phyloP scores from a whole-genome alignment of 2,329 filamentous ascomycete genomes.

The Sporothrix pallida region DNA sequence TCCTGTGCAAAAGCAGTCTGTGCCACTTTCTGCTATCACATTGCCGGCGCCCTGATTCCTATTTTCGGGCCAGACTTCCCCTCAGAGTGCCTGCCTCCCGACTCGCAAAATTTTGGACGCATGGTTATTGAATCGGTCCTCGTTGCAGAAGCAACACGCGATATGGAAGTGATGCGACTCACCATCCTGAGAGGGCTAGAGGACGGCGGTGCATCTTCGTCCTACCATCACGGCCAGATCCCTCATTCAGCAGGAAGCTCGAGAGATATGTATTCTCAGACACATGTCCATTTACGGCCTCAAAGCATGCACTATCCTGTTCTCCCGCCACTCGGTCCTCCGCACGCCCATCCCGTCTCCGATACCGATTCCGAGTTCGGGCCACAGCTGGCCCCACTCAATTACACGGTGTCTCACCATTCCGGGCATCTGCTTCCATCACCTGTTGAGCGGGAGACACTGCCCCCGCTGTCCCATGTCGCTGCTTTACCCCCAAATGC shows the following conservation, averaged over 20 bases:
- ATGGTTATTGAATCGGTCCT: constrained; percentile 69
- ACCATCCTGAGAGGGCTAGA: constrained; percentile 27
- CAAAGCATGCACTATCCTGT: background rate
- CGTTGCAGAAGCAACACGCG: constrained; percentile 57
- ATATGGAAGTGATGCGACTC: constrained; percentile 53
- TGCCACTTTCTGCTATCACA: constrained; percentile 84
- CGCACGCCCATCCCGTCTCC: background rate
- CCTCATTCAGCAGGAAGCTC: background rate
- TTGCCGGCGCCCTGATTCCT: constrained; percentile 84
- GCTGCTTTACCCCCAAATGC: constrained; percentile 9
- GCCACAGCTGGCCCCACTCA: constrained; percentile 22
- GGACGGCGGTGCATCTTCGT: background rate
- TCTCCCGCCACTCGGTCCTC: background rate
- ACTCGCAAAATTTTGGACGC: constrained; percentile 66
- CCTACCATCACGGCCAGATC: background rate
- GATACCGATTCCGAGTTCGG: no score
- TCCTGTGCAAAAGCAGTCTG: constrained; percentile 84
- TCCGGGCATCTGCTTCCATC: constrained; percentile 20
- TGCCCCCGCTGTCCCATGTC: constrained; percentile 31
- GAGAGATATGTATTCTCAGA: background rate
- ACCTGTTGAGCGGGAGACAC: constrained; percentile 26
- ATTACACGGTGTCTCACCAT: background rate
- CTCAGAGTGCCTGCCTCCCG: constrained; percentile 68
- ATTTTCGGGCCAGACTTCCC: constrained; percentile 88
- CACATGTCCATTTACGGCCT: background rate